A percentile compares a stretch with the other conserved stretches of the same genome.
These are phyloP conservation scores for Colletotrichum echinochloae DNA, from an alignment of 2,329 filamentous ascomycete genomes.

Conservation along the genomic window DNA sequence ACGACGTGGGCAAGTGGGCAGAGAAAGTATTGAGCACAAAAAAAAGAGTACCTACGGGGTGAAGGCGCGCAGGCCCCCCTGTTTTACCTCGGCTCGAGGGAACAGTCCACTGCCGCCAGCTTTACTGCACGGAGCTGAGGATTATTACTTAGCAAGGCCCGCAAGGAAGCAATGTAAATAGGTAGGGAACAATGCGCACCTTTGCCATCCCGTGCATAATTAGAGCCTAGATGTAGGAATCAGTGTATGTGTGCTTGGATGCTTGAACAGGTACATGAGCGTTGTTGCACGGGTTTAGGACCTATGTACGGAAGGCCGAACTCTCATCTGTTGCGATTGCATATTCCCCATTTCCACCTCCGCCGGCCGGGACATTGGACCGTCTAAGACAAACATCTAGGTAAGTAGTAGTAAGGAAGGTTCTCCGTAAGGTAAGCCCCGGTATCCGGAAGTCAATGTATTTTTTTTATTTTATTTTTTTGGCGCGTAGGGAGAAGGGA, in stretches of 20 bases:
- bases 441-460: background rate
- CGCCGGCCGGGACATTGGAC: constrained; percentile 6
- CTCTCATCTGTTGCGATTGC: background rate
- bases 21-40: background rate
- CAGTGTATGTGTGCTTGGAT: background rate
- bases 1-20: no score
- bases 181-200: background rate
- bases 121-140: constrained; percentile 21
- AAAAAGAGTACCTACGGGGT: constrained; percentile 28
- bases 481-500: background rate
- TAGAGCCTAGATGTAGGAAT: background rate
- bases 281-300: background rate
- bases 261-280: constrained; percentile 2
- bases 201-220: background rate
- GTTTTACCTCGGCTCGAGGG: constrained; percentile 35
- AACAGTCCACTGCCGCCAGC: constrained; percentile 3
- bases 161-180: background rate
- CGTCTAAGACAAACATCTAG: background rate
- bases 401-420: background rate
- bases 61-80: constrained; percentile 1
- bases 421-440: background rate
- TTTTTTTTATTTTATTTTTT: no score
- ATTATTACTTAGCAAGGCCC: background rate
- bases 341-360: constrained; percentile 25
- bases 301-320: background rate